Conservation (phyloP, 805 yeast genomes). For the Starmerella powellii region DNA sequence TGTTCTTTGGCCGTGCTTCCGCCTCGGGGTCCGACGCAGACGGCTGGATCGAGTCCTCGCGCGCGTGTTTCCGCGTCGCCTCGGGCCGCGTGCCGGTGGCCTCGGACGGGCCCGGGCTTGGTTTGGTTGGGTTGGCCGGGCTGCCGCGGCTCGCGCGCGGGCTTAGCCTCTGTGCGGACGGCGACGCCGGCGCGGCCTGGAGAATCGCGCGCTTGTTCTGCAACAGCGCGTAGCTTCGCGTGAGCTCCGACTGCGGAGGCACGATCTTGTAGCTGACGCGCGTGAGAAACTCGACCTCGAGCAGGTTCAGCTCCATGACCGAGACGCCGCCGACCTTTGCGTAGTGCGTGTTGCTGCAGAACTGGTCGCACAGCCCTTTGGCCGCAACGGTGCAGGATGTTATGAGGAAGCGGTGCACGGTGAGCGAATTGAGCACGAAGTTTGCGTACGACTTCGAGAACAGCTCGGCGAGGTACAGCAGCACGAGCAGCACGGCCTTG, state of each 20-base stretch:
- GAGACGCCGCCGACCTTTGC: slow-evolving; percentile 81
- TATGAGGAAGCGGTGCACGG: slow-evolving; percentile 81
- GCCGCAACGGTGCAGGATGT: slow-evolving; percentile 87
- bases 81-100: too few relatives aligned
- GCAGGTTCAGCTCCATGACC: slow-evolving; percentile 57
- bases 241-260: slow-evolving; percentile 33
- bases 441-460: slow-evolving; percentile 63
- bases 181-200: not conserved
- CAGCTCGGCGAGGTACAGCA: slow-evolving; percentile 84
- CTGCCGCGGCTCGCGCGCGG: too few relatives aligned
- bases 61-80: slow-evolving; percentile 9
- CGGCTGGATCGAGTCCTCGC: slow-evolving; percentile 6
- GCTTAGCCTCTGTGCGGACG: too few relatives aligned
- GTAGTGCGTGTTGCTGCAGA: slow-evolving; percentile 85
- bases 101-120: too few relatives aligned
- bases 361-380: slow-evolving; percentile 62
- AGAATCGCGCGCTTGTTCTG: slow-evolving; percentile 18
- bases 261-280: slow-evolving; percentile 69
- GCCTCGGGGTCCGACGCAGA: slow-evolving; percentile 1
- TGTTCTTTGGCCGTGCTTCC: too few relatives aligned
- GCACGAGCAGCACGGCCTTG: slow-evolving; percentile 64
- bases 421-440: slow-evolving; percentile 77
- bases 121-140: too few relatives aligned
- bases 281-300: slow-evolving; percentile 76
- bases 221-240: slow-evolving; percentile 29